phyloP scores from a whole-genome alignment of 2,329 filamentous ascomycete species.

The Fusarium tanahbumbuense region DNA sequence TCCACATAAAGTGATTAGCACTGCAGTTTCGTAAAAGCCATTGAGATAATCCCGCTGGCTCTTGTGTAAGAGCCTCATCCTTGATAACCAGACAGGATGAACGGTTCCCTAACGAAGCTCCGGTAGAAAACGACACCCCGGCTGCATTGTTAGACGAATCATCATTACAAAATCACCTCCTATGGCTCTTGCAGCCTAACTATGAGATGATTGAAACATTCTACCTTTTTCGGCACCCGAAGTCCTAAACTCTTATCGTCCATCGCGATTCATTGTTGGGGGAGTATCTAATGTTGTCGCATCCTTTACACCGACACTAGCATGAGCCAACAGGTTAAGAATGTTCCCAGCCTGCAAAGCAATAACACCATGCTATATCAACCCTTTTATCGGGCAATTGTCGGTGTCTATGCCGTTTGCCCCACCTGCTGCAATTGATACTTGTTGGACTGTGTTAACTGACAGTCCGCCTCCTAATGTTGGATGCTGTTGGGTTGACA shows the following conservation, averaged over 20 bases:
- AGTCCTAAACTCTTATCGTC: not conserved
- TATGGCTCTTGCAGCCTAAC: not conserved
- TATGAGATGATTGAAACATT: not conserved
- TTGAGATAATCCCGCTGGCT: not conserved
- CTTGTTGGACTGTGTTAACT: constrained; percentile 21
- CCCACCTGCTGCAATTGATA: not conserved
- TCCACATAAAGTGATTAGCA: not conserved
- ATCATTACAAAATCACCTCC: not conserved
- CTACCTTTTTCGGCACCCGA: not conserved
- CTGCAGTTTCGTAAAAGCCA: not conserved
- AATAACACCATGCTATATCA: constrained; percentile 4
- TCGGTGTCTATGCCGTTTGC: not conserved
- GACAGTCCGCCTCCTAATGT: constrained; percentile 2
- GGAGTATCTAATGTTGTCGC: not conserved
- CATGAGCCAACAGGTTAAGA: not conserved
- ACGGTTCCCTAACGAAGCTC: not conserved
- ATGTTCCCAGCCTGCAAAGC: not conserved
- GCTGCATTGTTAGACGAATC: not conserved
- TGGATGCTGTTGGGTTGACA: constrained; percentile 27
- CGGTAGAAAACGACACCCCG: no score
- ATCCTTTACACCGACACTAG: constrained; percentile 1
- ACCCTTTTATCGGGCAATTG: not conserved
- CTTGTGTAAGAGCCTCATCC: not conserved
- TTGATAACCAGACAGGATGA: not conserved
- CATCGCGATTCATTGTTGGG: not conserved